Evolutionary conservation across 73 alveolate genomes (phyloP).

Genomic region (Paramecium bursaria): DNA sequence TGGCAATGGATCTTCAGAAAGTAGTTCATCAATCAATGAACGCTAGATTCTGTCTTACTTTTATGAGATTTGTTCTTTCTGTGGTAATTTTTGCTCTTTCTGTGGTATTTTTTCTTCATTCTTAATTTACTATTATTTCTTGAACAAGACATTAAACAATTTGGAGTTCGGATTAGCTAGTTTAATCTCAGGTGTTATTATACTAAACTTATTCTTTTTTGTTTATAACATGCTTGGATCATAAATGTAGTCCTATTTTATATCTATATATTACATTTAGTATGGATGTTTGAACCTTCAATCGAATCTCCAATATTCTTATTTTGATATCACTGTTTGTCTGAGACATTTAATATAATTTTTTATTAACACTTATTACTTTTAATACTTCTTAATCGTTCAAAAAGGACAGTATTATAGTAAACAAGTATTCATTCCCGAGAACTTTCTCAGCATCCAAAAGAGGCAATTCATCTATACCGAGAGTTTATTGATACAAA

Average conservation of each 20-base stretch:
- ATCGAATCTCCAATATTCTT: conserved; percentile 19
- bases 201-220: neutral
- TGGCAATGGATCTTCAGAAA: no score
- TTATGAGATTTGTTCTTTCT: no score
- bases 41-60: no score
- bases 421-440: neutral
- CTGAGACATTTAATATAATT: neutral
- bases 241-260: neutral
- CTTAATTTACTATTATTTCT: no score
- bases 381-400: conserved; percentile 32
- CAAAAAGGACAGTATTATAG: neutral
- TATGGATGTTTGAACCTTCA: neutral
- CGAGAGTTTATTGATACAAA: conserved; percentile 23
- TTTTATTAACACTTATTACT: neutral
- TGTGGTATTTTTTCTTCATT: no score
- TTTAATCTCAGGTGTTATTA: no score
- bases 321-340: conserved; percentile 3
- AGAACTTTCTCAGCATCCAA: conserved; percentile 31
- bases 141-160: no score
- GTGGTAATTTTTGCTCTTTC: no score
- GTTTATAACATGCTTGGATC: conserved; percentile 16
- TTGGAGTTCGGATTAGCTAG: no score
- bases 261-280: conserved; percentile 2
- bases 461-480: neutral
- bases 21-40: no score